These are phyloP conservation scores for Adenanthera pavonina DNA, from an alignment of 306 rosid genomes.

Conservation along the genomic window DNA sequence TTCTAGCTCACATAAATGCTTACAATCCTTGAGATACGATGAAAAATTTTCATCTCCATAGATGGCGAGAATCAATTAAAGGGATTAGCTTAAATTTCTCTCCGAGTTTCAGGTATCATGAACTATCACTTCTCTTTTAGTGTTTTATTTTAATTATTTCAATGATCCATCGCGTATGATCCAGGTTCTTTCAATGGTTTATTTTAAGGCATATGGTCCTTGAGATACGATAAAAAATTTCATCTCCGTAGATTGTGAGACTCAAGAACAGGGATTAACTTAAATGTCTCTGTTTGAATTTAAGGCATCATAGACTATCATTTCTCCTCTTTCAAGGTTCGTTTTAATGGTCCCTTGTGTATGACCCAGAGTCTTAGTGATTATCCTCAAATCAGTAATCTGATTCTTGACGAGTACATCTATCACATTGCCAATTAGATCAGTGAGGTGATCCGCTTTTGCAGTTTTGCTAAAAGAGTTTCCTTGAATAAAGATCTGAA, in stretches of 20 bases:
- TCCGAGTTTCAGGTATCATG: background rate
- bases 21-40: constrained; percentile 18
- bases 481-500: constrained; percentile 22
- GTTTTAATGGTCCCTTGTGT: background rate
- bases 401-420: constrained; percentile 16
- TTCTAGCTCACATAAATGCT: constrained; percentile 35
- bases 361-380: constrained; percentile 26
- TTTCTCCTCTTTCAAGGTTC: background rate
- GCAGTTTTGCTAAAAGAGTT: constrained; percentile 20
- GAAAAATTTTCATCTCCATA: background rate
- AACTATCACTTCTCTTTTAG: background rate
- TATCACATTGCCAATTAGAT: constrained; percentile 28
- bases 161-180: constrained; percentile 2
- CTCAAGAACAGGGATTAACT: constrained; percentile 24
- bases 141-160: constrained; percentile 16
- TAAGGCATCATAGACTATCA: background rate
- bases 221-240: background rate
- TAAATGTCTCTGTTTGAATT: constrained; percentile 14
- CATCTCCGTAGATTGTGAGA: constrained; percentile 12
- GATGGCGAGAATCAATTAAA: constrained; percentile 12
- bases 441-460: constrained; percentile 28
- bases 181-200: constrained; percentile 6
- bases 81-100: constrained; percentile 27
- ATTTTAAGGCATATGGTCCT: background rate
- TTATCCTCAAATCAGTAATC: background rate